Base-by-base conservation (phyloP, 495 filamentous ascomycete species). In the Daldinia childiae region DNA sequence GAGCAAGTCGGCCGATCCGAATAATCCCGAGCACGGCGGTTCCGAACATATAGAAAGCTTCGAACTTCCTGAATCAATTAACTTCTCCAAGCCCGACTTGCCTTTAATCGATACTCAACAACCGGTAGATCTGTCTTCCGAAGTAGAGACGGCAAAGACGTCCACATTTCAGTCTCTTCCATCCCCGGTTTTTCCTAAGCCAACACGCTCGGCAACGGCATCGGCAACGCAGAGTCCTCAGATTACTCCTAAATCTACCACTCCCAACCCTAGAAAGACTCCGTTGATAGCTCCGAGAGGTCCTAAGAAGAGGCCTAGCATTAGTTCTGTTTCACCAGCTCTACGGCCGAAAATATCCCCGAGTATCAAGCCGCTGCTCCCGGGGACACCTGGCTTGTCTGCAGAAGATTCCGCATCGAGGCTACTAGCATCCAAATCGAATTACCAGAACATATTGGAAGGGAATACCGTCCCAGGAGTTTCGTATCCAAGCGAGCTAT, bases 391-490 rank as follows among this genome's bases (percentile, higher is more conserved):
- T 19, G 77, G 77, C 26, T 61, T 80, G 27, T 79, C 83, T 15
- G 79, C 76, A 26, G 87, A 88, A 52, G 85, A 96, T 69, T 88
- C 91, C 1, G 92, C 94, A 15, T 94, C 95, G 15, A 88, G 95
- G 26, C 86, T 98, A 51, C 84, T 99, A 24, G 93, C 95, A 11
- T 92, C 91, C 34, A 98, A 98, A 76, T 97, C 94, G 19, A 99
- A 99, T 77, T 99, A 99, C 76, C 95, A 99, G 77, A 95, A 97
- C 75, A 95, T 99, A 60, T 81, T 99, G 29, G 95, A 98, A 76
- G 95, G 95, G 48, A 98, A 91, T 43, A 88, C 91, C 48, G 88
- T 97, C 4, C 93, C 93, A 0, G 95, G 95, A 11, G 91, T 99
- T 26, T 92, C 90, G 1, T 99, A 97, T 69, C 95, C 95, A 0